phyloP scores from a whole-genome alignment of 2,329 filamentous ascomycete genomes.

The Magnaporthales sp. region DNA sequence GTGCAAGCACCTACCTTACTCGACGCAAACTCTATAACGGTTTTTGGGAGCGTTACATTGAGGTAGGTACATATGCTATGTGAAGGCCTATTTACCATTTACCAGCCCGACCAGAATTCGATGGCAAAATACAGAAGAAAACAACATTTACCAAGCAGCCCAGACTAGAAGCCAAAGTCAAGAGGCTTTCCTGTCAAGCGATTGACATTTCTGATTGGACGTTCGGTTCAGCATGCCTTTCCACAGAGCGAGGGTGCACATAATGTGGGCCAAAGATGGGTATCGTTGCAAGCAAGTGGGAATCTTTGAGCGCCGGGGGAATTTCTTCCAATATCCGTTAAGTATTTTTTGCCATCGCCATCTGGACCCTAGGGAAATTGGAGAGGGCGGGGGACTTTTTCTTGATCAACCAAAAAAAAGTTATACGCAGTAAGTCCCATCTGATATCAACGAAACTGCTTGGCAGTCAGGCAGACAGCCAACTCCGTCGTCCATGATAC shows the following conservation, averaged over 20 bases:
- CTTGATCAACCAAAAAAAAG: neutral
- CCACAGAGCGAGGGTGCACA: neutral
- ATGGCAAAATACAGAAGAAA: neutral
- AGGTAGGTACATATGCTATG: no score
- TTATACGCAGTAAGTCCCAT: neutral
- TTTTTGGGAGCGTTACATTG: neutral
- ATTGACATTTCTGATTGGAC: neutral
- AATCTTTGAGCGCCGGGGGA: neutral
- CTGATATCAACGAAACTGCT: neutral
- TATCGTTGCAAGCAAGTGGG: neutral
- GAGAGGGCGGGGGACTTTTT: neutral
- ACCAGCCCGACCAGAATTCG: neutral
- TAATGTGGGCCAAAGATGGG: neutral
- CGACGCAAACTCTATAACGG: neutral
- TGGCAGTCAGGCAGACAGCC: neutral
- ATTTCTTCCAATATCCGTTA: neutral
- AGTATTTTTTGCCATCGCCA: neutral
- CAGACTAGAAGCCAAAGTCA: neutral
- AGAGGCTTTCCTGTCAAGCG: no score
- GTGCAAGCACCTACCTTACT: neutral
- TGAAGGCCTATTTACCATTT: no score
- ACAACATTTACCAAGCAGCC: neutral
- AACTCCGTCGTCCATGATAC: neutral
- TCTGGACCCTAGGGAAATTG: neutral
- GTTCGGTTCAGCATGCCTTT: neutral